phyloP scores from a whole-genome alignment of 768 basidiomycete species.

The Mycena rosella region DNA sequence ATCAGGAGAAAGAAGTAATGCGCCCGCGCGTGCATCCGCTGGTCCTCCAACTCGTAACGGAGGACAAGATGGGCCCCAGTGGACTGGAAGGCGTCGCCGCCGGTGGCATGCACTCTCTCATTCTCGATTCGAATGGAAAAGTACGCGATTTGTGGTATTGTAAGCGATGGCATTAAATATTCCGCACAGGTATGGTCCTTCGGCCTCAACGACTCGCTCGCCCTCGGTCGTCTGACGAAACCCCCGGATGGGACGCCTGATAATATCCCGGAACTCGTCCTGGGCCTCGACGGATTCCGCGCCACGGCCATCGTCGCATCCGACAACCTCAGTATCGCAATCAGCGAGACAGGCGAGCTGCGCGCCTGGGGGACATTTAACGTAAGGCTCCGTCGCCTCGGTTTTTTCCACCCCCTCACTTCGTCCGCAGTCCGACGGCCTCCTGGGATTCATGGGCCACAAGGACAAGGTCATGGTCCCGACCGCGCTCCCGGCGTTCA shows the following conservation, averaged over 20 bases:
- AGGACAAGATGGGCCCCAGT: conserved; percentile 4
- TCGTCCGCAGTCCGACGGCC: conserved; percentile 19
- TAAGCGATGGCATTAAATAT: too few relatives aligned
- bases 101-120: conserved; percentile 36
- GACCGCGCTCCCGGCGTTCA: conserved; percentile 20
- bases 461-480: conserved; percentile 24
- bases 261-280: conserved; percentile 20
- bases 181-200: conserved; percentile 38
- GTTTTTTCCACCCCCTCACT: neutral
- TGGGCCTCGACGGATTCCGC: conserved; percentile 23
- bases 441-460: conserved; percentile 27
- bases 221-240: conserved; percentile 30
- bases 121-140: conserved; percentile 33
- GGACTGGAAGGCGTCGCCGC: conserved; percentile 31
- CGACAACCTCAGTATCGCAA: conserved; percentile 31
- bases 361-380: conserved; percentile 37
- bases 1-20: conserved; percentile 32
- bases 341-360: conserved; percentile 27
- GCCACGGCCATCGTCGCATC: conserved; percentile 26
- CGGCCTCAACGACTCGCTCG: conserved; percentile 33
- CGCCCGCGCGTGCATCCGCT: conserved; percentile 30
- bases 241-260: conserved; percentile 18
- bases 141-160: conserved; percentile 4
- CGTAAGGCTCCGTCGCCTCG: neutral
- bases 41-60: conserved; percentile 12